Evolutionary conservation across 176 grass and related monocot species (phyloP).

Genomic region (Triticum turgidum): DNA sequence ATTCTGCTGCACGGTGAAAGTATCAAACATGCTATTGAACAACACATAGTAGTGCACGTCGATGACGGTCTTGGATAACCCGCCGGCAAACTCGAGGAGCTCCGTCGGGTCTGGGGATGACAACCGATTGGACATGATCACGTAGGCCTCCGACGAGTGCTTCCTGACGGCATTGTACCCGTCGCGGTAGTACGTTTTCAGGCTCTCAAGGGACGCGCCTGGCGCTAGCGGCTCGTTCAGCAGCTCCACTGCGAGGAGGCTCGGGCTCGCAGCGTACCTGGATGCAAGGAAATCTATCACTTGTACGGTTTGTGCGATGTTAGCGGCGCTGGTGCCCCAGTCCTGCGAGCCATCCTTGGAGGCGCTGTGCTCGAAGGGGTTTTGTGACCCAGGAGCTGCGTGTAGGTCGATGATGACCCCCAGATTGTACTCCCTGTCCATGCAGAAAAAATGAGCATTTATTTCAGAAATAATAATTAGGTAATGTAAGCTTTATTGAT

Average conservation of each 20-base stretch:
- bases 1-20: slow-evolving; percentile 56
- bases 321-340: slow-evolving; percentile 35
- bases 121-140: slow-evolving; percentile 66
- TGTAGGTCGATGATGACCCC: slow-evolving; percentile 53
- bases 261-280: slow-evolving; percentile 41
- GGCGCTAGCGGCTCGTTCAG: slow-evolving; percentile 64
- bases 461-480: not conserved
- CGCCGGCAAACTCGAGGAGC: slow-evolving; percentile 41
- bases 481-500: not conserved
- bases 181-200: slow-evolving; percentile 61
- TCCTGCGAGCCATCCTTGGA: slow-evolving; percentile 37
- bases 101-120: slow-evolving; percentile 15
- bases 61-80: slow-evolving; percentile 29
- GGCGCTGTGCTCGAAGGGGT: slow-evolving; percentile 46
- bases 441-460: not conserved
- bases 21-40: slow-evolving; percentile 11
- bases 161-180: slow-evolving; percentile 61
- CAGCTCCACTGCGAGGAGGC: slow-evolving; percentile 65
- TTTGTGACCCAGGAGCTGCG: slow-evolving; percentile 49
- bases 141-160: slow-evolving; percentile 52
- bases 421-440: slow-evolving; percentile 41
- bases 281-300: slow-evolving; percentile 51
- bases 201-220: slow-evolving; percentile 27
- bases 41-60: slow-evolving; percentile 58
- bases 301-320: slow-evolving; percentile 35